Conservation (phyloP, 306 rosid species). For the Psophocarpus tetragonolobus region DNA sequence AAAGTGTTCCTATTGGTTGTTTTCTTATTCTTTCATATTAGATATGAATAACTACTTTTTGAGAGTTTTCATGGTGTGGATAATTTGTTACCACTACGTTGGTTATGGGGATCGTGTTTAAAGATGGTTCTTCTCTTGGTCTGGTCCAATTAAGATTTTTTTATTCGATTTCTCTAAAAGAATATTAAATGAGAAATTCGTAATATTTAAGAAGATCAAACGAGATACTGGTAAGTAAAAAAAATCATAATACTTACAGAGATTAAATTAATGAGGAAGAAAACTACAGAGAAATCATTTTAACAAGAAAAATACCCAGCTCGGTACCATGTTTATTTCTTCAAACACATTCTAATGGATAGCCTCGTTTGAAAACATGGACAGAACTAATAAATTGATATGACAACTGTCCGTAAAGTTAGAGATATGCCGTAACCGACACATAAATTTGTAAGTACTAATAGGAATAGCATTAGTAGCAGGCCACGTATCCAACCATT, state of each 20-base stretch:
- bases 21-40: no score
- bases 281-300: background rate
- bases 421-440: constrained; percentile 3
- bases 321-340: background rate
- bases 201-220: background rate
- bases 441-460: constrained; percentile 14
- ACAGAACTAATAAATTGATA: background rate
- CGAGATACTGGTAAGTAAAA: background rate
- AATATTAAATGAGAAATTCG: background rate
- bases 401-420: background rate
- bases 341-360: constrained; percentile 10
- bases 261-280: background rate
- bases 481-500: background rate
- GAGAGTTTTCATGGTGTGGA: no score
- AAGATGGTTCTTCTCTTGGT: no score
- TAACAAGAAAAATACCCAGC: background rate
- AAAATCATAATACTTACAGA: background rate
- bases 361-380: background rate
- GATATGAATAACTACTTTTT: no score
- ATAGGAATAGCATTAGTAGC: background rate
- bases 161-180: background rate
- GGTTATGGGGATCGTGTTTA: no score
- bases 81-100: no score
- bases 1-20: no score
- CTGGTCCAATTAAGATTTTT: background rate